These are phyloP conservation scores for Exophiala spinifera DNA, from an alignment of 2,329 filamentous ascomycete genomes.

Conservation along the genomic window DNA sequence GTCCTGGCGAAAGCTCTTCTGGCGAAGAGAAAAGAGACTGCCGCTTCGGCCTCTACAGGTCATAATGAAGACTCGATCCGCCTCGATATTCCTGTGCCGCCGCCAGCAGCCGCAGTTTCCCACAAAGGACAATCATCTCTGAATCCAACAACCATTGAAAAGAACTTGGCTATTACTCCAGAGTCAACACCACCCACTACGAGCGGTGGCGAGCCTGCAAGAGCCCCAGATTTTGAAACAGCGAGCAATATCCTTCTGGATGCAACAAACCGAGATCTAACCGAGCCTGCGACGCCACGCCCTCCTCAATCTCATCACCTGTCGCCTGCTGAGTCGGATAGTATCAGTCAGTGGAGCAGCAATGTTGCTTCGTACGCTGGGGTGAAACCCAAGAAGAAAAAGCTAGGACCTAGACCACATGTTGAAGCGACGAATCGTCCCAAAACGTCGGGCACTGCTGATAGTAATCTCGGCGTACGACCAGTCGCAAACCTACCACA, in stretches of 20 bases:
- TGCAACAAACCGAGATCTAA: slow-evolving; percentile 6
- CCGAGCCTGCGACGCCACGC: slow-evolving; percentile 8
- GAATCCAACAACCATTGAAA: slow-evolving; percentile 8
- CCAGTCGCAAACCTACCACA: slow-evolving; percentile 77
- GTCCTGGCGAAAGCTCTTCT: slow-evolving; percentile 28
- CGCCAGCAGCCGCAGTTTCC: neutral
- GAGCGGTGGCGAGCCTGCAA: slow-evolving; percentile 15
- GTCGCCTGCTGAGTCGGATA: slow-evolving; percentile 44
- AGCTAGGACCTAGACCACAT: slow-evolving; percentile 81
- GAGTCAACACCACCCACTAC: slow-evolving; percentile 23
- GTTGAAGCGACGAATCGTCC: slow-evolving; percentile 59
- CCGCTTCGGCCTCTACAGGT: slow-evolving; percentile 8
- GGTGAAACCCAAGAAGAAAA: slow-evolving; percentile 64
- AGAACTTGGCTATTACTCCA: slow-evolving; percentile 18
- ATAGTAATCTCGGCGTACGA: slow-evolving; percentile 49
- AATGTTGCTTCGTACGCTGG: slow-evolving; percentile 38
- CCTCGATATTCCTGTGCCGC: slow-evolving; percentile 2
- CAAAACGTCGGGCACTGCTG: slow-evolving; percentile 52
- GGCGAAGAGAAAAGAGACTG: slow-evolving; percentile 27
- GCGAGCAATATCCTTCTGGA: slow-evolving; percentile 20
- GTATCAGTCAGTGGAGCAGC: slow-evolving; percentile 39
- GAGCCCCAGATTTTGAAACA: slow-evolving; percentile 18
- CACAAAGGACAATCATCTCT: slow-evolving; percentile 6
- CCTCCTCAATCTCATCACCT: slow-evolving; percentile 36
- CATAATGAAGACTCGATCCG: neutral